phyloP scores from a whole-genome alignment of 306 rosid genomes.

The Corylus avellana region DNA sequence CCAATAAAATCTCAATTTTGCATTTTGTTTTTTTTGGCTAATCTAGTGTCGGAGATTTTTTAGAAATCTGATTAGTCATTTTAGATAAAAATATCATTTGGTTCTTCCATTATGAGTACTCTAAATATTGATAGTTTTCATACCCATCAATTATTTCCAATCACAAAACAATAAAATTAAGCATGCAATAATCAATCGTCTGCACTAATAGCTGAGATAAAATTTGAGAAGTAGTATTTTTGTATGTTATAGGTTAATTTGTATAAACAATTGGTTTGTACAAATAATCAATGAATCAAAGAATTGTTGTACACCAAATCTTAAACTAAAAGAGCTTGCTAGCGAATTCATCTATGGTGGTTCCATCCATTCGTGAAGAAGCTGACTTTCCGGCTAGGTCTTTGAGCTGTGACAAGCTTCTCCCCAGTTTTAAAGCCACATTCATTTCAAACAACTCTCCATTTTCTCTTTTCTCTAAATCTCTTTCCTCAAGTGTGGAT shows the following conservation, averaged over 20 bases:
- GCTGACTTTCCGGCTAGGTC: conserved; percentile 53
- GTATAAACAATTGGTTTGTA: conserved; percentile 3
- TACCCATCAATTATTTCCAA: too few species aligned
- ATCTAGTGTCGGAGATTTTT: too few species aligned
- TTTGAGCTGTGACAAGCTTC: conserved; percentile 57
- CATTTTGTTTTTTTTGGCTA: too few species aligned
- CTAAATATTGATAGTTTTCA: too few species aligned
- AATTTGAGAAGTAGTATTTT: not conserved
- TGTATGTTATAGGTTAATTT: not conserved
- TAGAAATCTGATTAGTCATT: too few species aligned
- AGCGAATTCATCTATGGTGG: conserved; percentile 55
- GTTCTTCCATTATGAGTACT: too few species aligned
- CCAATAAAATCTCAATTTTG: too few species aligned
- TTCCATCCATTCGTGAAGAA: conserved; percentile 37
- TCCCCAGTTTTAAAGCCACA: conserved; percentile 64
- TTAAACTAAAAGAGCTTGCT: conserved; percentile 55
- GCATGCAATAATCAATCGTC: too few species aligned
- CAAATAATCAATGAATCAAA: not conserved
- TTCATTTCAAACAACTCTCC: conserved; percentile 60
- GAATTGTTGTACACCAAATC: not conserved
- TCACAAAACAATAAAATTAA: too few species aligned
- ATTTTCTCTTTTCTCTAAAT: conserved; percentile 62
- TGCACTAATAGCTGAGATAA: too few species aligned
- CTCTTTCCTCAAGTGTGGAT: conserved; percentile 44
- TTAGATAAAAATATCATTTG: too few species aligned